A percentile compares a stretch with the other conserved stretches of the same genome.
phyloP scores from a whole-genome alignment of 2,329 filamentous ascomycete species.

The Septoria linicola region DNA sequence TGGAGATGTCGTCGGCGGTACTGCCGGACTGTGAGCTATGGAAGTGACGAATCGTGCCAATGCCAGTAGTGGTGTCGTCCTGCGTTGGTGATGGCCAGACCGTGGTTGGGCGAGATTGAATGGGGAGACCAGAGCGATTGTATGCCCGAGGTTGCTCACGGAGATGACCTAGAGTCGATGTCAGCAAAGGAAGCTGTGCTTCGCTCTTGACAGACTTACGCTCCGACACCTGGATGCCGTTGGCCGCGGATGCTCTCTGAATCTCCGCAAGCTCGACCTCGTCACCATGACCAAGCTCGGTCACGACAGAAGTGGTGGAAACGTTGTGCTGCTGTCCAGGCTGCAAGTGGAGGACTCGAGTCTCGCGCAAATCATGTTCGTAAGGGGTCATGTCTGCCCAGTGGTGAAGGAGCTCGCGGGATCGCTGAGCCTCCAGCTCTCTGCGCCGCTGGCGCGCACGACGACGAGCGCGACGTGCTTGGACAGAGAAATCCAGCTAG shows the following conservation, averaged over 20 bases:
- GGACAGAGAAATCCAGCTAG: not conserved
- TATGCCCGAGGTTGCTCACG: conserved; percentile 6
- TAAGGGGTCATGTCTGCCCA: not conserved
- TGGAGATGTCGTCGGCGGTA: not conserved
- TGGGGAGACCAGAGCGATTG: not conserved
- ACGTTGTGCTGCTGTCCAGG: not conserved
- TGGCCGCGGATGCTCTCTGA: not conserved
- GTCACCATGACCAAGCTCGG: conserved; percentile 14
- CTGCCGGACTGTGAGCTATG: not conserved
- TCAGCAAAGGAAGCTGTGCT: too few species aligned
- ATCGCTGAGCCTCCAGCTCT: not conserved
- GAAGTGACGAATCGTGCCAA: not conserved
- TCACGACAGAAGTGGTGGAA: conserved; percentile 5
- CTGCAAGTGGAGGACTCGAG: not conserved
- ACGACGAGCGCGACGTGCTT: conserved; percentile 1
- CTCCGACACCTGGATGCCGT: conserved; percentile 13
- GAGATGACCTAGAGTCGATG: not conserved
- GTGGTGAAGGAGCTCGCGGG: not conserved
- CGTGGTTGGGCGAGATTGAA: not conserved
- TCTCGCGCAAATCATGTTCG: not conserved
- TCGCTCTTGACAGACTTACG: not conserved
- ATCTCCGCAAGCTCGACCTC: conserved; percentile 8
- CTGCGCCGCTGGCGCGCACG: not conserved
- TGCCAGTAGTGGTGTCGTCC: not conserved
- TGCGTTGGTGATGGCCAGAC: not conserved